Evolutionary conservation across 176 grass and related monocot genomes (phyloP).

Genomic region (Pontederia paniculata): DNA sequence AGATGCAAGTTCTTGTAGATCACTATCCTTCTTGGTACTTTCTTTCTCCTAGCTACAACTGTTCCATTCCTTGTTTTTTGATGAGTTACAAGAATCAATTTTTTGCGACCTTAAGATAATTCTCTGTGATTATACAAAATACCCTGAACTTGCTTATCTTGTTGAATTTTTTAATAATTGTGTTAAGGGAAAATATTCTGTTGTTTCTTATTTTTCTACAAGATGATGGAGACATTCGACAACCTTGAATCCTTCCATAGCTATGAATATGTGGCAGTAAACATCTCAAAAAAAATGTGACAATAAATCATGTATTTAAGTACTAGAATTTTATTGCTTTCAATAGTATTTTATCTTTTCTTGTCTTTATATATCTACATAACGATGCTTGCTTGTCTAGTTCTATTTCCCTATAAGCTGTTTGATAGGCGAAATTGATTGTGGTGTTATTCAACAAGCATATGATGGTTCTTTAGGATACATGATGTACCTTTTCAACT

Average conservation of each 20-base stretch:
- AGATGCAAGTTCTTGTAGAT: conserved; percentile 91
- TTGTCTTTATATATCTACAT: too few relatives aligned
- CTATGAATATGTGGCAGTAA: not conserved
- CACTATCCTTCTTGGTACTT: conserved; percentile 84
- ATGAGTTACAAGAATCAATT: not conserved
- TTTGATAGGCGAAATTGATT: too few relatives aligned
- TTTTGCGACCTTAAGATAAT: not conserved
- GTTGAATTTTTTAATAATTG: too few relatives aligned
- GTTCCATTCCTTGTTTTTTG: not conserved
- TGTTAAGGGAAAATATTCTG: too few relatives aligned
- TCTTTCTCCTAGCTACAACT: conserved; percentile 3
- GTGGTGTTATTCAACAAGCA: not conserved
- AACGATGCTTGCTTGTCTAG: too few relatives aligned
- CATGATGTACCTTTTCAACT: not conserved
- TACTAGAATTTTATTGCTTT: too few relatives aligned
- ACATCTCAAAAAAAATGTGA: too few relatives aligned
- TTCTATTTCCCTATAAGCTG: too few relatives aligned
- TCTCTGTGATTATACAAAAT: too few relatives aligned
- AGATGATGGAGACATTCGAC: not conserved
- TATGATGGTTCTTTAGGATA: not conserved
- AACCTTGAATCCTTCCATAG: not conserved
- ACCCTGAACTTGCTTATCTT: too few relatives aligned
- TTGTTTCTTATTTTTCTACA: not conserved
- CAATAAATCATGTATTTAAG: too few relatives aligned
- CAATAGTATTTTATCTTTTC: too few relatives aligned